These are phyloP conservation scores for Fusarium decemcellulare DNA, from an alignment of 2,329 filamentous ascomycete genomes.

Conservation along the genomic window DNA sequence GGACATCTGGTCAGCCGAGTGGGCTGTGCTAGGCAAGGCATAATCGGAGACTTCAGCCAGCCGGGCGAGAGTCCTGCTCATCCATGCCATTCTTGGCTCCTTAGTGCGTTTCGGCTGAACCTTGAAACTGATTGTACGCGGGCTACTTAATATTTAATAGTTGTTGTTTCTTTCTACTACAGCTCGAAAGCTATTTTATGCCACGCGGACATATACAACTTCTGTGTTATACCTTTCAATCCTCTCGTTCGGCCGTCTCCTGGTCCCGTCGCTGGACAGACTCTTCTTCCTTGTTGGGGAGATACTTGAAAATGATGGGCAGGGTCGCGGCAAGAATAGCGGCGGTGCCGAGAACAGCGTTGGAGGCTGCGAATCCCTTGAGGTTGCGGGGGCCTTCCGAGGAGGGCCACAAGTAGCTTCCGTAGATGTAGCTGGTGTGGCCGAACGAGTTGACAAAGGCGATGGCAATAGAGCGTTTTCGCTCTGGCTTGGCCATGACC, in stretches of 20 bases:
- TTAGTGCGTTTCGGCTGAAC: too few species aligned
- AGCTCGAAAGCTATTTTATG: neutral
- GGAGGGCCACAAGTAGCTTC: conserved; percentile 22
- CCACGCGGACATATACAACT: neutral
- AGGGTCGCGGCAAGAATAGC: neutral
- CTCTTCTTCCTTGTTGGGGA: neutral
- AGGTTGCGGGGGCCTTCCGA: neutral
- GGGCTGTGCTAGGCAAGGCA: too few species aligned
- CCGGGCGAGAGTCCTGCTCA: too few species aligned
- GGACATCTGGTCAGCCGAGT: too few species aligned
- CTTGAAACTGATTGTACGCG: too few species aligned
- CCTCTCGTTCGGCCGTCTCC: neutral
- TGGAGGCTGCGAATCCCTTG: conserved; percentile 3
- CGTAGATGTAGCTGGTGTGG: conserved; percentile 25
- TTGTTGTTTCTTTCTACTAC: too few species aligned
- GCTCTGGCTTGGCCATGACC: conserved; percentile 14
- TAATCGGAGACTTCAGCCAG: too few species aligned
- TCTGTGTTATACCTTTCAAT: neutral
- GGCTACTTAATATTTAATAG: too few species aligned
- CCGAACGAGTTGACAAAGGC: conserved; percentile 31
- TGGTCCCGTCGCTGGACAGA: neutral
- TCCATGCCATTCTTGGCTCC: too few species aligned
- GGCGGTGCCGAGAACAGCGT: neutral
- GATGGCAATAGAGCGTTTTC: conserved; percentile 26
- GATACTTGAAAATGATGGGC: conserved; percentile 1